phyloP scores from a whole-genome alignment of 2,329 filamentous ascomycete genomes.

The Fusarium nodosum region DNA sequence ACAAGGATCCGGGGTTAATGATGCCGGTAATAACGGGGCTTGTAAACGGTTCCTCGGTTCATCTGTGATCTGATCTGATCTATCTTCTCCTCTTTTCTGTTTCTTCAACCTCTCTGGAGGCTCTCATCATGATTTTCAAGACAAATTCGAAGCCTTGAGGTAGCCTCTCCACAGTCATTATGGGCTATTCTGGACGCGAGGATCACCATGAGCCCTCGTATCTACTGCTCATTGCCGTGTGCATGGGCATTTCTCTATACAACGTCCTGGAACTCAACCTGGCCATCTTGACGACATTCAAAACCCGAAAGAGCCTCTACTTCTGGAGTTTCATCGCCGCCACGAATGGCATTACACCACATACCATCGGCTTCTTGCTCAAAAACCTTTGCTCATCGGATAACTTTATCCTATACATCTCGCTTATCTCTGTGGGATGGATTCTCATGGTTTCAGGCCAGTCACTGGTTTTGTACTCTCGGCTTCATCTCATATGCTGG shows the following conservation, averaged over 20 bases:
- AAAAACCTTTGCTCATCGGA: constrained; percentile 50
- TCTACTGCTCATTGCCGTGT: constrained; percentile 15
- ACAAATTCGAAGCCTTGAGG: background rate
- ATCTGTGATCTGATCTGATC: constrained; percentile 9
- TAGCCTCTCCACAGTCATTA: background rate
- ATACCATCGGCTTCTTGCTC: constrained; percentile 61
- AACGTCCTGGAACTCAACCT: constrained; percentile 55
- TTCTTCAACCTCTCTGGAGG: constrained; percentile 3
- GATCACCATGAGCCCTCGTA: constrained; percentile 1
- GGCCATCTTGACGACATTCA: constrained; percentile 53
- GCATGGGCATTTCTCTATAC: constrained; percentile 48
- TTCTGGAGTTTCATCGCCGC: constrained; percentile 56
- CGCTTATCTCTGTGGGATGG: constrained; percentile 51
- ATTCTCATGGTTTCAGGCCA: constrained; percentile 70
- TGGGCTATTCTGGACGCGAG: constrained; percentile 31
- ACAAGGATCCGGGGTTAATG: background rate
- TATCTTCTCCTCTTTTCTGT: constrained; percentile 3
- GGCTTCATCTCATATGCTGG: constrained; percentile 70
- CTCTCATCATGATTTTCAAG: constrained; percentile 13
- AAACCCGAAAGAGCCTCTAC: constrained; percentile 52
- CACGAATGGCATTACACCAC: constrained; percentile 52
- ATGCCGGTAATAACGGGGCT: constrained; percentile 5
- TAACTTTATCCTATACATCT: constrained; percentile 42
- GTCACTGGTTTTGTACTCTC: constrained; percentile 72
- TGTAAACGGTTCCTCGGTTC: constrained; percentile 5